These are phyloP conservation scores for Aeschynomene evenia DNA, from an alignment of 306 rosid genomes.

Conservation along the genomic window DNA sequence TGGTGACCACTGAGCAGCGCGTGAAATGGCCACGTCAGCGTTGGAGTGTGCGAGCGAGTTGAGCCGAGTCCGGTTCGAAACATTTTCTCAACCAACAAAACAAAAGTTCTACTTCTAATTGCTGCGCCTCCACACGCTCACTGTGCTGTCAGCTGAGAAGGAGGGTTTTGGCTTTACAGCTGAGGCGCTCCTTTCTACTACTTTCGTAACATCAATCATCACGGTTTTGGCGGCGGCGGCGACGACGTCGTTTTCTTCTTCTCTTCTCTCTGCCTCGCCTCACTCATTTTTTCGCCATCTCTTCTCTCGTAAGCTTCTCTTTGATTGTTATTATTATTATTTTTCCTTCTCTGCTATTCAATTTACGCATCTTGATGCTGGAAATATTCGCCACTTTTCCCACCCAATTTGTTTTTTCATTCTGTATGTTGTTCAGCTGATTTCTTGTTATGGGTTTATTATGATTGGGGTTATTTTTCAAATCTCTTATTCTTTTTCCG, in stretches of 20 bases:
- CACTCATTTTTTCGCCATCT: background rate
- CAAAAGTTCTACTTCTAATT: too few species aligned
- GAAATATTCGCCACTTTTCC: background rate
- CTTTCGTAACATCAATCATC: background rate
- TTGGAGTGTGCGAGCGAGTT: background rate
- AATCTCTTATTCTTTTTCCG: background rate
- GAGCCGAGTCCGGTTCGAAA: background rate
- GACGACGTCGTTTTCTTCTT: constrained; percentile 28
- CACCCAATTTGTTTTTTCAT: background rate
- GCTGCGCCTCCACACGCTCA: background rate
- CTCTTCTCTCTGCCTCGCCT: background rate
- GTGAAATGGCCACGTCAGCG: constrained; percentile 3
- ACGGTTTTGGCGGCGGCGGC: constrained; percentile 27
- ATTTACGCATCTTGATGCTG: background rate
- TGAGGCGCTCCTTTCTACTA: background rate
- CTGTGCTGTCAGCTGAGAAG: background rate
- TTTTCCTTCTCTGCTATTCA: background rate
- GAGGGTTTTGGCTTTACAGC: constrained; percentile 14
- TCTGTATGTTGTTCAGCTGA: background rate
- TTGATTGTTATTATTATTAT: too few species aligned
- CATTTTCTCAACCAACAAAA: too few species aligned
- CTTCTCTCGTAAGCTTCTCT: constrained; percentile 2
- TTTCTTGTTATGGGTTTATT: background rate
- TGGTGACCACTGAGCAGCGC: background rate
- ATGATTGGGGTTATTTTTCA: background rate